Conservation (phyloP, 352 stramenopile genomes). For the Globisporangium carolinianum region DNA sequence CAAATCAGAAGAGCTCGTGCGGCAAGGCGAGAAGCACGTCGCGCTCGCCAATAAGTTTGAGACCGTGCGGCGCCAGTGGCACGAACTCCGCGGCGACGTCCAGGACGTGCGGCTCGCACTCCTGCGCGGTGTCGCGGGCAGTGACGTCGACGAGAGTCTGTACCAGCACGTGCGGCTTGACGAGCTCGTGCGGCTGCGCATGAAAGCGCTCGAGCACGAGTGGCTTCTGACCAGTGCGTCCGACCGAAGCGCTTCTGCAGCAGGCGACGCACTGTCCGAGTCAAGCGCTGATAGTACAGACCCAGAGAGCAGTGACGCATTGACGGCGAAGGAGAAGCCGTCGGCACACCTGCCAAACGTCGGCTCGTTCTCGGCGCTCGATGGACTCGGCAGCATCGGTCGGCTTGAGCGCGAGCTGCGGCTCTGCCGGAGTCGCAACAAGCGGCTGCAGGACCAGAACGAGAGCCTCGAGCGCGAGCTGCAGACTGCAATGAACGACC, state of each 20-base stretch:
- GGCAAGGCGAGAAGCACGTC: constrained; percentile 67
- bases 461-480: constrained; percentile 52
- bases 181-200: constrained; percentile 59
- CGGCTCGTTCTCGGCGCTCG: constrained; percentile 50
- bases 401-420: constrained; percentile 68
- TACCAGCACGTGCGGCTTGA: constrained; percentile 68
- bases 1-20: constrained; percentile 69
- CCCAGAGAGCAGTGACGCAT: not conserved
- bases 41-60: constrained; percentile 33
- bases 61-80: constrained; percentile 32
- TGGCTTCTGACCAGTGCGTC: constrained; percentile 31
- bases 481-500: constrained; percentile 25
- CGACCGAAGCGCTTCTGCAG: not conserved
- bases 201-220: constrained; percentile 61
- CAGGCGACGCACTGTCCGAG: not conserved
- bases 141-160: constrained; percentile 36
- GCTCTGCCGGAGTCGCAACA: constrained; percentile 63
- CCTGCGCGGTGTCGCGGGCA: constrained; percentile 47
- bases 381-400: constrained; percentile 48
- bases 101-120: constrained; percentile 36
- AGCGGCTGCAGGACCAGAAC: constrained; percentile 43
- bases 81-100: constrained; percentile 45
- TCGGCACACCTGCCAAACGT: constrained; percentile 49
- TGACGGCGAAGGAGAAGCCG: not conserved
- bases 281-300: not conserved